Conservation (phyloP, 345 rosid genomes). For the Eucalyptus sp. region DNA sequence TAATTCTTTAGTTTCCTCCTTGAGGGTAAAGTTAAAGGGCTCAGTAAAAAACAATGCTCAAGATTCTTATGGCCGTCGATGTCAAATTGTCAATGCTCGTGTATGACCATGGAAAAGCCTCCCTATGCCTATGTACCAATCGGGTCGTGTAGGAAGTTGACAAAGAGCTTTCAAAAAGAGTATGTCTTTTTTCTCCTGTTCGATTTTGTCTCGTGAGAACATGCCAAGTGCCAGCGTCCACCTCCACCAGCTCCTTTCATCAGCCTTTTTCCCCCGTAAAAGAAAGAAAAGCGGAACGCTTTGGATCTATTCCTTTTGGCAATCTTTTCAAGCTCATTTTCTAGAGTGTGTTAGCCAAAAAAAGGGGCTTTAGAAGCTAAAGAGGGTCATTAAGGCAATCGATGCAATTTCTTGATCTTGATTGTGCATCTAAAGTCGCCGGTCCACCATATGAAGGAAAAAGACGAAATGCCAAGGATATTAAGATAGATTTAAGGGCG, state of each 20-base stretch:
- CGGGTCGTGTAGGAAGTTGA: not conserved
- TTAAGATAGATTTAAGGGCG: not conserved
- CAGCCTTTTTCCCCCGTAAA: not conserved
- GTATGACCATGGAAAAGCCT: not conserved
- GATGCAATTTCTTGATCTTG: not conserved
- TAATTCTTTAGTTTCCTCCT: not conserved
- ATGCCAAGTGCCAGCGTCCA: not conserved
- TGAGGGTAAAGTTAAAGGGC: not conserved
- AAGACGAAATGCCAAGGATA: not conserved
- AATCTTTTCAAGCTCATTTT: not conserved
- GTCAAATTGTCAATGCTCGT: not conserved
- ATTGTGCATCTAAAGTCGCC: not conserved
- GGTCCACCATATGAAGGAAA: not conserved
- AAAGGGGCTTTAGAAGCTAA: not conserved
- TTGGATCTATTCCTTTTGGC: not conserved
- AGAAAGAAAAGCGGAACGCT: not conserved
- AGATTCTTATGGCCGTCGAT: not conserved
- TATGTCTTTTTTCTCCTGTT: not conserved
- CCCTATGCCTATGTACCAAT: not conserved
- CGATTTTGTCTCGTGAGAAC: not conserved
- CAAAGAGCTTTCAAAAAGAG: not conserved
- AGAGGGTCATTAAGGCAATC: not conserved
- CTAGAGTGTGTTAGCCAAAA: not conserved
- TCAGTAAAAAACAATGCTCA: not conserved
- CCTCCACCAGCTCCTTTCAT: not conserved